phyloP scores from a whole-genome alignment of 2,329 filamentous ascomycete genomes.

The Plenodomus biglobosus region DNA sequence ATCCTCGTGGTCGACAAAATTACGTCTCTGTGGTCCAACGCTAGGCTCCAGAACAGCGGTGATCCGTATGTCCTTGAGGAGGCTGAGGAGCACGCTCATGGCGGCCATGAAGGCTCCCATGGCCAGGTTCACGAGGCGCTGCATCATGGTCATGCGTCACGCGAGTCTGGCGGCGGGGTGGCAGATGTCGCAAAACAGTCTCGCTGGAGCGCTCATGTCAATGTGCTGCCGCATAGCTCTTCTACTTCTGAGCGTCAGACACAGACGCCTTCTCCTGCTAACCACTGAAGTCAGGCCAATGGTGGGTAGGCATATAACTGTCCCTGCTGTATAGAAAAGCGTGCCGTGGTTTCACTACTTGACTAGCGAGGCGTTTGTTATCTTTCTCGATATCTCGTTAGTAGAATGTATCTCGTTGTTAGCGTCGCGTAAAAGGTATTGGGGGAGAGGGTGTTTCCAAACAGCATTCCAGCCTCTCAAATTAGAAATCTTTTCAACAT shows the following conservation, averaged over 20 bases:
- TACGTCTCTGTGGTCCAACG: constrained; percentile 34
- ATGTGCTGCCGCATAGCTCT: constrained; percentile 11
- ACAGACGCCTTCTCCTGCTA: no score
- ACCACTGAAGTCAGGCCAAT: no score
- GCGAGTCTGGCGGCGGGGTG: constrained; percentile 11
- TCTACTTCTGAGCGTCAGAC: not conserved
- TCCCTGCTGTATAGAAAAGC: no score
- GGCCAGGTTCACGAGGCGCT: constrained; percentile 14
- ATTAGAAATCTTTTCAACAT: no score
- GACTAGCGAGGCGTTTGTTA: no score
- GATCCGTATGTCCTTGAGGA: constrained; percentile 36
- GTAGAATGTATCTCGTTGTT: no score
- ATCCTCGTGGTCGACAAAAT: constrained; percentile 35
- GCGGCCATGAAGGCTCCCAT: constrained; percentile 17
- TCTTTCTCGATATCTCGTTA: no score
- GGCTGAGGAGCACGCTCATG: constrained; percentile 26
- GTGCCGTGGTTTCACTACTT: no score
- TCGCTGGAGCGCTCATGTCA: constrained; percentile 25
- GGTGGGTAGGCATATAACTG: no score
- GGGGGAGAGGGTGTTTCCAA: no score
- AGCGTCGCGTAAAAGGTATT: no score
- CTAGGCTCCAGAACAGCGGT: constrained; percentile 32
- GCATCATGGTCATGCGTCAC: not conserved
- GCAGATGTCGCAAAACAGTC: constrained; percentile 22
- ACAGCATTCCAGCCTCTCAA: no score